Evolutionary conservation across 768 basidiomycete genomes (phyloP).

Genomic region (Phlebiopsis flavidoalba): DNA sequence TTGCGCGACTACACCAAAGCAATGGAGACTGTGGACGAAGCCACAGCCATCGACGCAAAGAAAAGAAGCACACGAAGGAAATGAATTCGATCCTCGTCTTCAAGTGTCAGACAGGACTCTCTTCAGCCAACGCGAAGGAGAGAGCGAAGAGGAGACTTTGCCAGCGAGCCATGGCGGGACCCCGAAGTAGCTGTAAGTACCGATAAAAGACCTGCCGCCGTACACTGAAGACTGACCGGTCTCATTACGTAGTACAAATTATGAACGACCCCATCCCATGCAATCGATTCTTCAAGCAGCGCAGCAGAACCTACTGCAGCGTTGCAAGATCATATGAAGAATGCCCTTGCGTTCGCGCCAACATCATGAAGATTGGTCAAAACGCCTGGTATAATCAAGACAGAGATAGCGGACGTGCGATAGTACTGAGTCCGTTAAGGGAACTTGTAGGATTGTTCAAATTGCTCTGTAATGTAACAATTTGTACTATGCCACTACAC

Average conservation of each 20-base stretch:
- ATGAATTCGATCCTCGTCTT: constrained; percentile 74
- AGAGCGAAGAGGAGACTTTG: constrained; percentile 90
- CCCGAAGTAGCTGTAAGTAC: constrained; percentile 84
- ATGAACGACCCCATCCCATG: constrained; percentile 92
- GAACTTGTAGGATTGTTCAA: neutral
- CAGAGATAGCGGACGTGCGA: constrained; percentile 24
- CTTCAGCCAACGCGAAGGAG: constrained; percentile 70
- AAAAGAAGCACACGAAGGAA: constrained; percentile 77
- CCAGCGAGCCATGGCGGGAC: constrained; percentile 94
- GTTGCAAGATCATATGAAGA: constrained; percentile 95
- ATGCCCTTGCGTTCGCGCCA: constrained; percentile 69
- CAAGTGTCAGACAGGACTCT: constrained; percentile 80
- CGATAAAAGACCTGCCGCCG: neutral
- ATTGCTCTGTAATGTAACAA: constrained; percentile 1
- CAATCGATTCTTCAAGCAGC: constrained; percentile 94
- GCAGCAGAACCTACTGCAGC: constrained; percentile 83
- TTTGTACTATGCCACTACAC: constrained; percentile 2
- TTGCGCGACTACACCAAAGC: constrained; percentile 92
- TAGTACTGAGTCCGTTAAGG: neutral
- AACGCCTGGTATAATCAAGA: constrained; percentile 92
- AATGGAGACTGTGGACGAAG: constrained; percentile 75
- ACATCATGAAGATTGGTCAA: constrained; percentile 88
- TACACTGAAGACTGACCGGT: neutral
- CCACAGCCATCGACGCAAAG: constrained; percentile 73
- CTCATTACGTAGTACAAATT: constrained; percentile 48